Evolutionary conservation across 176 grass and related monocot species (phyloP).

Genomic region (Aegilops bicornis): DNA sequence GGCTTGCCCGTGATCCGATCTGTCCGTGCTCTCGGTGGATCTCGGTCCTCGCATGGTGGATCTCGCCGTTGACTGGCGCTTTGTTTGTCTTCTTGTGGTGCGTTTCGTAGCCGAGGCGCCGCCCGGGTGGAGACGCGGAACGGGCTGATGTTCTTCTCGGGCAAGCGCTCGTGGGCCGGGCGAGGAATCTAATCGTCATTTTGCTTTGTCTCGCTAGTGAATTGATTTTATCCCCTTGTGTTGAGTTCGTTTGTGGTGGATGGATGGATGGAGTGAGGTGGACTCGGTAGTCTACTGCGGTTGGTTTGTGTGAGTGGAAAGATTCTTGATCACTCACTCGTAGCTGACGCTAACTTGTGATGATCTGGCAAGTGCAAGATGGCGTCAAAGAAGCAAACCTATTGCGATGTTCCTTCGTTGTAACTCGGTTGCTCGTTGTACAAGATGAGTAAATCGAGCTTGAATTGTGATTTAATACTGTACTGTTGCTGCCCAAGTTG

Average conservation of each 20-base stretch:
- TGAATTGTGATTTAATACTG: neutral
- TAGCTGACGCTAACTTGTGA: neutral
- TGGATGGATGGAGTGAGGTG: neutral
- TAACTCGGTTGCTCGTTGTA: neutral
- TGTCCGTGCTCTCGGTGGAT: conserved; percentile 23
- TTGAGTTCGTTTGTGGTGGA: neutral
- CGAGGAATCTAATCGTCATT: neutral
- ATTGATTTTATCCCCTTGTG: neutral
- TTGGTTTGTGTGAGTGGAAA: neutral
- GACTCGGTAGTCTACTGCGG: neutral
- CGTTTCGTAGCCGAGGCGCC: neutral
- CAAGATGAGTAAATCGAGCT: neutral
- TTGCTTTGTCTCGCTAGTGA: neutral
- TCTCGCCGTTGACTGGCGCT: conserved; percentile 30
- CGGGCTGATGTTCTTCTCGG: neutral
- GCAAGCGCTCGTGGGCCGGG: neutral
- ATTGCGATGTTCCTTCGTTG: neutral
- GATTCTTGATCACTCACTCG: conserved; percentile 4
- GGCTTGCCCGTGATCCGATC: conserved; percentile 30
- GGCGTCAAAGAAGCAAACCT: neutral
- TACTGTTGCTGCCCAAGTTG: neutral
- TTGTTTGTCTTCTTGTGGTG: neutral
- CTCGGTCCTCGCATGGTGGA: conserved; percentile 13
- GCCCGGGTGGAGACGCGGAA: neutral
- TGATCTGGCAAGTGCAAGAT: neutral